phyloP scores from a whole-genome alignment of 2,329 filamentous ascomycete genomes.

The Bipolaris sorokiniana region DNA sequence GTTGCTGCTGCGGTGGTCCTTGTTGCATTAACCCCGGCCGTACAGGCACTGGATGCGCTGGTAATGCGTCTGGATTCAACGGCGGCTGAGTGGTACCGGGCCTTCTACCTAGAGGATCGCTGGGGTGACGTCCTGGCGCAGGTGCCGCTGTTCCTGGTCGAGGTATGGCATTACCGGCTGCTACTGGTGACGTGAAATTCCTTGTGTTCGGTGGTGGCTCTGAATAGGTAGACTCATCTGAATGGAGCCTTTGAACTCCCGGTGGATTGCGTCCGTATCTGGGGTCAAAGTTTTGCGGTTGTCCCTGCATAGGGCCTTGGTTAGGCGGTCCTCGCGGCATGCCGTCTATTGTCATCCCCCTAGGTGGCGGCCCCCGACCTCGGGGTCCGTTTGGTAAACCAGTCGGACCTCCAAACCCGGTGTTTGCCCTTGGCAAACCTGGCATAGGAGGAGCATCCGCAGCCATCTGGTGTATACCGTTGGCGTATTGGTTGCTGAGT shows the following conservation, averaged over 20 bases:
- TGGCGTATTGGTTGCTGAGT: slow-evolving; percentile 50
- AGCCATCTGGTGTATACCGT: slow-evolving; percentile 72
- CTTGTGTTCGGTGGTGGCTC: slow-evolving; percentile 43
- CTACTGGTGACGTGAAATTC: slow-evolving; percentile 36
- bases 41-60: slow-evolving; percentile 62
- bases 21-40: slow-evolving; percentile 58
- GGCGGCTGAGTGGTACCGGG: slow-evolving; percentile 50
- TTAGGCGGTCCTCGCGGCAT: slow-evolving; percentile 21
- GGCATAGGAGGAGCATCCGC: slow-evolving; percentile 60
- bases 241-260: slow-evolving; percentile 43
- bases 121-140: slow-evolving; percentile 33
- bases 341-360: slow-evolving; percentile 21
- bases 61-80: slow-evolving; percentile 61
- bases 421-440: slow-evolving; percentile 58
- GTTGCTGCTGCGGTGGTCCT: slow-evolving; percentile 24
- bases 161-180: slow-evolving; percentile 32
- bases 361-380: slow-evolving; percentile 36
- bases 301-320: slow-evolving; percentile 28
- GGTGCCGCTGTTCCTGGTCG: slow-evolving; percentile 44
- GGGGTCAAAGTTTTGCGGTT: slow-evolving; percentile 36
- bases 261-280: slow-evolving; percentile 37
- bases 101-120: slow-evolving; percentile 38
- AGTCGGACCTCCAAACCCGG: slow-evolving; percentile 39
- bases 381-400: slow-evolving; percentile 38
- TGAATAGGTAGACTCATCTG: slow-evolving; percentile 45